Evolutionary conservation across 2,329 filamentous ascomycete genomes (phyloP).

Genomic region (Epichloe glyceriae): DNA sequence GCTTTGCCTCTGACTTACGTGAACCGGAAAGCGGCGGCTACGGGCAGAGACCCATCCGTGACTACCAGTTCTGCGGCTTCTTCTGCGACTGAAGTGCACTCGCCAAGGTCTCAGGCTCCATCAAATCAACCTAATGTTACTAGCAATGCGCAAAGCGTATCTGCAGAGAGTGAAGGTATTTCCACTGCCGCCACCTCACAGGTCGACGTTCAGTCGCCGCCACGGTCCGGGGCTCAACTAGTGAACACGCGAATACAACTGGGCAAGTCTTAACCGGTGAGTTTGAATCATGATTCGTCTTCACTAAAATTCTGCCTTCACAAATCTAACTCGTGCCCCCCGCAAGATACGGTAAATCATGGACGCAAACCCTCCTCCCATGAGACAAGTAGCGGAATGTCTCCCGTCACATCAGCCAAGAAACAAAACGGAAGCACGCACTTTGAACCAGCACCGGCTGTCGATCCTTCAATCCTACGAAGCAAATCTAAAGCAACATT

Average conservation of each 20-base stretch:
- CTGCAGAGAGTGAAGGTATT: background rate
- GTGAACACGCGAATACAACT: background rate
- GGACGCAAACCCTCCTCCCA: background rate
- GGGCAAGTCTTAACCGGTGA: constrained; percentile 1
- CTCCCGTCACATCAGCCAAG: background rate
- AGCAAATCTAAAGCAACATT: constrained; percentile 2
- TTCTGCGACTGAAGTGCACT: constrained; percentile 1
- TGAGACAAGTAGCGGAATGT: background rate
- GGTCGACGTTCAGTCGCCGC: background rate
- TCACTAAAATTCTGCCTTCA: background rate
- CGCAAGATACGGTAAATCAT: background rate
- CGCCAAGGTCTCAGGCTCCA: background rate
- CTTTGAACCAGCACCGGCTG: constrained; percentile 1
- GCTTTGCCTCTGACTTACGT: constrained; percentile 26
- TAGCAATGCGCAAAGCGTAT: background rate
- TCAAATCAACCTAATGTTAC: background rate
- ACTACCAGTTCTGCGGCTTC: constrained; percentile 8
- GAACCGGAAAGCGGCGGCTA: constrained; percentile 24
- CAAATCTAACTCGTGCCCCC: background rate
- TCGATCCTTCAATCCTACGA: background rate
- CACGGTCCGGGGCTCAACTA: background rate
- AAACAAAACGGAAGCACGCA: background rate
- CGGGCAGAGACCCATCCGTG: constrained; percentile 11
- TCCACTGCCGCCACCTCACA: background rate
- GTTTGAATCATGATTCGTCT: background rate